phyloP scores from a whole-genome alignment of 257 asterid species.

The Capsicum pubescens region DNA sequence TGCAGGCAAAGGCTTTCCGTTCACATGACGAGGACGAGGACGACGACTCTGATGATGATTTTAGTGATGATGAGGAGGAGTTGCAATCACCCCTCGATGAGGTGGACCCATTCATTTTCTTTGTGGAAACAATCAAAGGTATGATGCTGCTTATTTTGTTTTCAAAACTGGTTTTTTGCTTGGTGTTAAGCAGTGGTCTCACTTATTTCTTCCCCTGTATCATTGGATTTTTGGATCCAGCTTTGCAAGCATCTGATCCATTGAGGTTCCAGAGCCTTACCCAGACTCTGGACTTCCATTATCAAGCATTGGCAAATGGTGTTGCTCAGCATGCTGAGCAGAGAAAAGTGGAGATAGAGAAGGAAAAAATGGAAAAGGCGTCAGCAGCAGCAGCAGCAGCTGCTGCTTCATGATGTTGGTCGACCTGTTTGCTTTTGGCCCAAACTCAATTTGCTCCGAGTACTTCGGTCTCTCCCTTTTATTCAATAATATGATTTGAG shows the following conservation, averaged over 20 bases:
- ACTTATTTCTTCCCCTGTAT: slow-evolving; percentile 17
- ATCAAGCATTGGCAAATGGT: slow-evolving; percentile 88
- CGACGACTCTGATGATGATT: slow-evolving; percentile 82
- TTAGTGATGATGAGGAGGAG: slow-evolving; percentile 96
- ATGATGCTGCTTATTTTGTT: slow-evolving; percentile 16
- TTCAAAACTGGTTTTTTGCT: not conserved
- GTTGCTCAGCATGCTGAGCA: slow-evolving; percentile 94
- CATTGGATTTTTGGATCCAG: slow-evolving; percentile 45
- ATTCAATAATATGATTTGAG: slow-evolving; percentile 45
- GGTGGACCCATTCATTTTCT: slow-evolving; percentile 88
- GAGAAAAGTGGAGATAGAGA: slow-evolving; percentile 82
- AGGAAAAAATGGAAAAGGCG: slow-evolving; percentile 71
- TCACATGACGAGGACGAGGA: slow-evolving; percentile 66
- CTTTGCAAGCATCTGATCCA: slow-evolving; percentile 82
- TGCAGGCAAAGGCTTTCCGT: slow-evolving; percentile 90
- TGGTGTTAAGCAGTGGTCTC: slow-evolving; percentile 20
- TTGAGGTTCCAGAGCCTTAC: slow-evolving; percentile 87
- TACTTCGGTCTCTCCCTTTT: slow-evolving; percentile 39
- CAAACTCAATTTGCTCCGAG: slow-evolving; percentile 37
- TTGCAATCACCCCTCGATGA: slow-evolving; percentile 97
- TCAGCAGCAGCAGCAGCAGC: slow-evolving; percentile 53
- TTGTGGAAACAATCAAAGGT: slow-evolving; percentile 91
- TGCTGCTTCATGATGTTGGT: slow-evolving; percentile 53
- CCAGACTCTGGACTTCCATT: slow-evolving; percentile 79
- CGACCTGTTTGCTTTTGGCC: slow-evolving; percentile 24